Base-by-base conservation (phyloP, 1,139 yeast genomes). In the Sugiyamaella grinbergsii region DNA sequence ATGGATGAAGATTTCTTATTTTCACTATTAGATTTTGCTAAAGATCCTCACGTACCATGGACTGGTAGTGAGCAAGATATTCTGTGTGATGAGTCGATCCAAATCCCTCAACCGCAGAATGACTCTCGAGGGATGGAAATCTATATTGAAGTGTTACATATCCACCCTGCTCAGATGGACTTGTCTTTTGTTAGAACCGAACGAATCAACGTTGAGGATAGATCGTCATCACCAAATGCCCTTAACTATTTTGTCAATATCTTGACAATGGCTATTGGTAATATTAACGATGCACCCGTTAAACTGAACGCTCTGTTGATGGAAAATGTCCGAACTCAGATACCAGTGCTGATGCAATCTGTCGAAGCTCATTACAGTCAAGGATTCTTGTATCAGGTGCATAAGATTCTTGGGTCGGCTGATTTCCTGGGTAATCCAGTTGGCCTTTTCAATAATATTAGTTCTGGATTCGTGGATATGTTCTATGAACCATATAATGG, bases 401-500 rank as follows among this genome's bases (percentile, higher is more conserved):
- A 94, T 69, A 91, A 89, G 69, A 83, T 94, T 51, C 74, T 94
- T 41, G 99, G 99, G 0, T 89, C 97, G 16, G 98, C 98, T 0
- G 98, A 94, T 69, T 81, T 94, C 61, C 73, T 94, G 50, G 99
- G 98, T 26, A 93, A 94, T 60, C 99, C 99, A 0, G 98, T 94
- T 31, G 98, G 98, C 1, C 72, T 94, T 54, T 94, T 93, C 71
- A 94, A 89, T 64, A 90, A 91, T 59, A 74, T 94, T 53, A 85
- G 96, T 52, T 89, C 97, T 0, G 98, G 99, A 46, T 95, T 93
- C 7, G 80, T 90, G 78, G 99, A 94, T 68, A 85, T 93, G 36
- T 94, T 94, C 66, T 94, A 94, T 65, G 98, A 93, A 64, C 99
- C 99, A 1, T 94, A 93, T 63, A 94, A 90, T 64, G 99, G 99